A percentile compares a stretch with the other conserved stretches of the same genome.
phyloP scores from a whole-genome alignment of 306 rosid species.

The Cicer judaicum region DNA sequence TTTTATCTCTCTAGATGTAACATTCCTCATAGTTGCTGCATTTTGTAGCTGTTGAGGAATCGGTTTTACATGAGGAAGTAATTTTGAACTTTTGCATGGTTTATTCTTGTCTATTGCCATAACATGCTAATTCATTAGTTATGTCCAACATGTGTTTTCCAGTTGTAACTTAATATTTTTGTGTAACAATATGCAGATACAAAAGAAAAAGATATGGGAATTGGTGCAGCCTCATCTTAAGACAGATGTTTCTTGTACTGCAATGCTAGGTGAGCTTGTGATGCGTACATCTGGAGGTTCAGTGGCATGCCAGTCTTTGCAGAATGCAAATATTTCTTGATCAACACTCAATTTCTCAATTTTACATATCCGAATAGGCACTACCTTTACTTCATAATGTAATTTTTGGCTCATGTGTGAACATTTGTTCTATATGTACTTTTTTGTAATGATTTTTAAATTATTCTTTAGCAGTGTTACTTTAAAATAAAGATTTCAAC shows the following conservation, averaged over 20 bases:
- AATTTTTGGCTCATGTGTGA: constrained; percentile 7
- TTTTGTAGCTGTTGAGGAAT: background rate
- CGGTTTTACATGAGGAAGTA: background rate
- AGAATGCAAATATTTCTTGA: constrained; percentile 64
- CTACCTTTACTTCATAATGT: background rate
- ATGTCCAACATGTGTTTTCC: background rate
- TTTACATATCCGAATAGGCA: background rate
- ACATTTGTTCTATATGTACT: constrained; percentile 13
- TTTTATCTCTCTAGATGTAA: too few species aligned
- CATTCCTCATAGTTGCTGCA: too few species aligned
- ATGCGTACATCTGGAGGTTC: constrained; percentile 73
- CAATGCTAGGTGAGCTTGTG: constrained; percentile 62
- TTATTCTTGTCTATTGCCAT: background rate
- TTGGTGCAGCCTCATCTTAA: constrained; percentile 75
- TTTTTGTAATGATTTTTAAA: constrained; percentile 6
- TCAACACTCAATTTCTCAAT: background rate
- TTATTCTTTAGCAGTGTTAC: constrained; percentile 11
- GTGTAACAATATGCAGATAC: constrained; percentile 60
- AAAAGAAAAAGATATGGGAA: constrained; percentile 85
- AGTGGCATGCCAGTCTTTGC: constrained; percentile 59
- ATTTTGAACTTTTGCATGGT: background rate
- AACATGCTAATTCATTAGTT: background rate
- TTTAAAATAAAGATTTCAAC: constrained; percentile 29
- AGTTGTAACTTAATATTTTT: constrained; percentile 16
- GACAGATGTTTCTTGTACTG: constrained; percentile 65